Conservation (phyloP, 163 green algal genomes). For the Chloromonas sp. region DNA sequence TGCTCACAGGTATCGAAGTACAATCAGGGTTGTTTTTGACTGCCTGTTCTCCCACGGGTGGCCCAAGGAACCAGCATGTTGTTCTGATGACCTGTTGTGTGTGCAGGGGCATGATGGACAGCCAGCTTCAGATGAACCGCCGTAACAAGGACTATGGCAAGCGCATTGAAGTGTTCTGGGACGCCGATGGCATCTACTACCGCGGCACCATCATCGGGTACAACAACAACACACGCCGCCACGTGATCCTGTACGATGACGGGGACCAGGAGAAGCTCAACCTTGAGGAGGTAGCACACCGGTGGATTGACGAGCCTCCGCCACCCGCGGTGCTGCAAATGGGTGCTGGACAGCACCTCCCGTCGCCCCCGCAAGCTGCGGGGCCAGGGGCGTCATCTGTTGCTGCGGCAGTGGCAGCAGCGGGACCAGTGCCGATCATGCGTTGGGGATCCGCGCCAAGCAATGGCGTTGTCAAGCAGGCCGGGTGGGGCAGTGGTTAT, state of each 20-base stretch:
- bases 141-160: conserved; percentile 47
- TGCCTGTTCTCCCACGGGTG: too few relatives aligned
- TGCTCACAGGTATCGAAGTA: too few relatives aligned
- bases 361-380: neutral
- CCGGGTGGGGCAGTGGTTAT: too few relatives aligned
- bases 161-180: conserved; percentile 70
- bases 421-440: too few relatives aligned
- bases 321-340: neutral
- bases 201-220: conserved; percentile 51
- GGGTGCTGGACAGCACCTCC: neutral
- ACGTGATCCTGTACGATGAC: conserved; percentile 79
- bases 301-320: conserved; percentile 4
- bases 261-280: conserved; percentile 54
- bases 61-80: too few relatives aligned
- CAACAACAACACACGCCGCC: conserved; percentile 37
- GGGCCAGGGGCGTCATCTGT: too few relatives aligned
- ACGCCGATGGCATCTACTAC: conserved; percentile 67
- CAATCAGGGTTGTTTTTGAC: too few relatives aligned
- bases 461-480: too few relatives aligned
- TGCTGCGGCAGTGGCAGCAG: too few relatives aligned
- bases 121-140: conserved; percentile 55
- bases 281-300: conserved; percentile 28
- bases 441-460: too few relatives aligned
- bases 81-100: neutral
- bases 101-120: conserved; percentile 77